phyloP scores from a whole-genome alignment of 768 basidiomycete species.

The Coprinopsis strossmayeri region DNA sequence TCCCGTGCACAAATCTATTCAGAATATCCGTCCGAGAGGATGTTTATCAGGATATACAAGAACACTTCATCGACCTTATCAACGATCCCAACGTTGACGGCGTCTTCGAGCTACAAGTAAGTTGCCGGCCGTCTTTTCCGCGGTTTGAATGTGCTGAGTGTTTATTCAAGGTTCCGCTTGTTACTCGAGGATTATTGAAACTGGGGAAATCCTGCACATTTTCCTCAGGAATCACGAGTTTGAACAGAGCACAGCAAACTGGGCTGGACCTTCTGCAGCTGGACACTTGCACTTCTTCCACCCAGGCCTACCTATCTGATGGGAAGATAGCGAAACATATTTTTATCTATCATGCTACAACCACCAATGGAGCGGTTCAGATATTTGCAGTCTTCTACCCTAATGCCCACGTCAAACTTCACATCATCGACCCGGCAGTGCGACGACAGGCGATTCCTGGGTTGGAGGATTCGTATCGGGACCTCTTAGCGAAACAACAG shows the following conservation, averaged over 20 bases:
- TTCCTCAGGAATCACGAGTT: conserved; percentile 57
- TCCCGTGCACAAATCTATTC: conserved; percentile 74
- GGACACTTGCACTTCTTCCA: conserved; percentile 46
- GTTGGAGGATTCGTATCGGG: conserved; percentile 67
- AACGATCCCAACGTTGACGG: conserved; percentile 95
- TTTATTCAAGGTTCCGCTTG: conserved; percentile 84
- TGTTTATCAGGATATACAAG: conserved; percentile 74
- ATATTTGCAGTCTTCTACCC: conserved; percentile 87
- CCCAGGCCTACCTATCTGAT: conserved; percentile 66
- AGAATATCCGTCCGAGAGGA: conserved; percentile 80
- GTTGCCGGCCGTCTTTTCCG: too few relatives aligned
- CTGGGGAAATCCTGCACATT: conserved; percentile 80
- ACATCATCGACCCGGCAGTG: conserved; percentile 87
- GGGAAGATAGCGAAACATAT: conserved; percentile 70
- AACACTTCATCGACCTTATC: conserved; percentile 87
- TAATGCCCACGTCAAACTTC: conserved; percentile 61
- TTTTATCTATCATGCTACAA: conserved; percentile 83
- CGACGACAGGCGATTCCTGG: conserved; percentile 76
- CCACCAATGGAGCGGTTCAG: conserved; percentile 69
- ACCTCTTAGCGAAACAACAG: conserved; percentile 49
- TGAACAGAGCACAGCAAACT: conserved; percentile 74
- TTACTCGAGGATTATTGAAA: conserved; percentile 72
- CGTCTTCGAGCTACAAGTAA: conserved; percentile 88
- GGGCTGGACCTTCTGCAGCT: conserved; percentile 85
- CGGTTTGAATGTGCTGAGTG: too few relatives aligned